These are phyloP conservation scores for Lithospermum erythrorhizon DNA, from an alignment of 257 asterid genomes.

Conservation along the genomic window DNA sequence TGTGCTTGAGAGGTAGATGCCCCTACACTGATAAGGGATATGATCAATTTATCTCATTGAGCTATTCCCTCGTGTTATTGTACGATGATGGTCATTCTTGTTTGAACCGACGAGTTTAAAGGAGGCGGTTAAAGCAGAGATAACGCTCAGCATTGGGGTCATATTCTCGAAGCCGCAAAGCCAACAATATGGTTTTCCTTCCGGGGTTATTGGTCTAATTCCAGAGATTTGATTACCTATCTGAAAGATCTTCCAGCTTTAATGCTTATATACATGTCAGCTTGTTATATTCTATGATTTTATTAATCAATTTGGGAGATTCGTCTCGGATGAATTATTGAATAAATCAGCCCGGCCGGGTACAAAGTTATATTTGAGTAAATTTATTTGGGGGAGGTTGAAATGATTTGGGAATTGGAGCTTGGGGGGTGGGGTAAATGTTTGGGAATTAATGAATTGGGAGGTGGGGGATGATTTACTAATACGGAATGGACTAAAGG, in stretches of 20 bases:
- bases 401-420: too few species aligned
- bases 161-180: slow-evolving; percentile 84
- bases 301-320: slow-evolving; percentile 60
- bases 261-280: neutral
- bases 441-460: too few species aligned
- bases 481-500: too few species aligned
- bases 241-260: neutral
- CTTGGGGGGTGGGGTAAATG: too few species aligned
- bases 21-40: too few species aligned
- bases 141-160: slow-evolving; percentile 95
- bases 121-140: slow-evolving; percentile 81
- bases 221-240: slow-evolving; percentile 62
- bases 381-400: too few species aligned
- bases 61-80: neutral
- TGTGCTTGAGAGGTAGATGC: too few species aligned
- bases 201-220: slow-evolving; percentile 54
- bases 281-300: slow-evolving; percentile 3
- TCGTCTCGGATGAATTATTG: slow-evolving; percentile 78
- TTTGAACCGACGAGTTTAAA: slow-evolving; percentile 20
- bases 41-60: neutral
- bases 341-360: slow-evolving; percentile 99
- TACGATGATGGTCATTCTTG: neutral
- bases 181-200: slow-evolving; percentile 65
- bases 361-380: slow-evolving; percentile 7
- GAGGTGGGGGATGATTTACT: too few species aligned